Evolutionary conservation across 2,329 filamentous ascomycete species (phyloP), one percentile per base, ranked within the genome.

Genomic region (Knufia petricola): DNA sequence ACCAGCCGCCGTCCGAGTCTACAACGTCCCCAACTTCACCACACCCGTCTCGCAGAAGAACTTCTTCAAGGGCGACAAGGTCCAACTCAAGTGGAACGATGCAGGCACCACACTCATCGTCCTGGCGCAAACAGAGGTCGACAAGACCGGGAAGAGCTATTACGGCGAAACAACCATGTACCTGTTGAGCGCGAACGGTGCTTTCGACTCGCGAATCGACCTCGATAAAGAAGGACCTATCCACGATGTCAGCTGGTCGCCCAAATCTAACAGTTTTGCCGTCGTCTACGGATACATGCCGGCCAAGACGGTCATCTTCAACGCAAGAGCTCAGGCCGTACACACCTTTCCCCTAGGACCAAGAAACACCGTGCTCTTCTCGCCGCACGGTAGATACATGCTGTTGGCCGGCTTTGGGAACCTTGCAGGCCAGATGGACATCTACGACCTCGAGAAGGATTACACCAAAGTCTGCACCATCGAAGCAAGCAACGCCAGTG

Each of bases 51-150:
- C 90, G 32, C 90, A 96, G 66, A 98, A 98, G 81, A 95, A 85
- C 1, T 98, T 98, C 65, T 98, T 88, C 80, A 98, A 98, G 74
- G 89, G 89, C 55, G 92, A 98, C 74, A 96, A 96, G 74, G 90
- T 98, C 41, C 88, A 95, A 69, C 74, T 98, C 63, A 95, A 95
- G 73, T 98, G 92, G 92, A 98, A 98, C 69, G 79, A 84, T 58
- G 75, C 87, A 53, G 92, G 92, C 46, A 95, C 89, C 31, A 90
- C 84, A 64, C 69, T 96, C 64, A 85, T 98, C 62, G 90, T 96
- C 57, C 79, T 98, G 61, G 90, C 92, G 49, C 89, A 96, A 73
- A 98, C 92, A 26, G 92, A 98, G 55, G 92, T 96, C 47, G 92
- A 98, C 70, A 94, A 92, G 72, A 88, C 88, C 50, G 94, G 94